phyloP scores from a whole-genome alignment of 176 grass and related monocot species.

The Musa acuminata region DNA sequence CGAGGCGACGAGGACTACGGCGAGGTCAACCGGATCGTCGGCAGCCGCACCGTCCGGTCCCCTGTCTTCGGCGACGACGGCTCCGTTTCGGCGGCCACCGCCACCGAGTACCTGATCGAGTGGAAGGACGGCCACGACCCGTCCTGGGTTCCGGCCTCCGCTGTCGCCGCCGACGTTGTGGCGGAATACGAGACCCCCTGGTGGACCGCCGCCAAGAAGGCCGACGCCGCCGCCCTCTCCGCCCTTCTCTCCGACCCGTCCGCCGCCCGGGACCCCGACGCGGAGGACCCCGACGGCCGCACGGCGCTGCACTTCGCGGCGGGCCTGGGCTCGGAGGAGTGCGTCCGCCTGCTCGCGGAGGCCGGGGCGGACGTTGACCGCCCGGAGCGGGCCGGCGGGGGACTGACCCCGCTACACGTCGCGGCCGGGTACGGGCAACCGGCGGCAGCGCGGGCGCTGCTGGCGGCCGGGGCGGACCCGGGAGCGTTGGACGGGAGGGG shows the following conservation, averaged over 20 bases:
- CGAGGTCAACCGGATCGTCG: constrained; percentile 73
- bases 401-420: constrained; percentile 66
- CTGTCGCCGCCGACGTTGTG: constrained; percentile 67
- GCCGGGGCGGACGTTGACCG: constrained; percentile 47
- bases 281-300: constrained; percentile 65
- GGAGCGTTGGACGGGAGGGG: constrained; percentile 51
- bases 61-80: constrained; percentile 62
- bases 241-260: constrained; percentile 48
- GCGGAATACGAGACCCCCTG: constrained; percentile 80
- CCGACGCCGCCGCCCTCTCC: constrained; percentile 34
- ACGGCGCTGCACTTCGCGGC: constrained; percentile 76
- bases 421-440: constrained; percentile 65
- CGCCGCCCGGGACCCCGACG: constrained; percentile 53
- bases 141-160: constrained; percentile 54
- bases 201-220: constrained; percentile 84
- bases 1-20: constrained; percentile 52
- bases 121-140: constrained; percentile 86
- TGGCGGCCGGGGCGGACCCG: constrained; percentile 62
- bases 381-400: constrained; percentile 49
- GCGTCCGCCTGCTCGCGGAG: constrained; percentile 44
- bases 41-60: constrained; percentile 49
- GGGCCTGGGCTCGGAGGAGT: constrained; percentile 79
- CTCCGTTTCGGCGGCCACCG: constrained; percentile 30
- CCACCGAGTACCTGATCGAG: constrained; percentile 72
- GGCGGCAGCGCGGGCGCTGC: constrained; percentile 35